Conservation (phyloP, 2,329 filamentous ascomycete genomes). For the Xylariales sp. region DNA sequence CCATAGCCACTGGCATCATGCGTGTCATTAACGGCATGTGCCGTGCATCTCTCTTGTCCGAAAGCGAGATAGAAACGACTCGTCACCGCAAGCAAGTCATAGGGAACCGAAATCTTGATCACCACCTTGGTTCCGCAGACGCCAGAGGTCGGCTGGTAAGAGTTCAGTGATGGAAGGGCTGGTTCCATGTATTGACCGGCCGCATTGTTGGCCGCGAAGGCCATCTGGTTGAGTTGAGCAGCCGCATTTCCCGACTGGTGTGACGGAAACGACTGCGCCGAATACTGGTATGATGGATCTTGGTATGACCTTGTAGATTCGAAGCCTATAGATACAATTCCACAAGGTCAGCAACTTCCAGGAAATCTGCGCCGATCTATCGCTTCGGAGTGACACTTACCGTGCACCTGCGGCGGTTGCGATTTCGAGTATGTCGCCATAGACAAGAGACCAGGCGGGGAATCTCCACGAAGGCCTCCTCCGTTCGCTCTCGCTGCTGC, state of each 20-base stretch:
- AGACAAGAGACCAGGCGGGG: conserved; percentile 56
- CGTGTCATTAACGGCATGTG: conserved; percentile 57
- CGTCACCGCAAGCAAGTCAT: conserved; percentile 61
- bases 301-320: conserved; percentile 57
- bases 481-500: conserved; percentile 46
- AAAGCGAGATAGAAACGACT: conserved; percentile 67
- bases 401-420: conserved; percentile 71
- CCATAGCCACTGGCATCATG: conserved; percentile 58
- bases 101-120: conserved; percentile 69
- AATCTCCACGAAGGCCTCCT: conserved; percentile 51
- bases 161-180: conserved; percentile 59
- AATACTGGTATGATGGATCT: conserved; percentile 51
- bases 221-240: conserved; percentile 49
- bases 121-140: conserved; percentile 64
- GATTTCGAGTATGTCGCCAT: conserved; percentile 81
- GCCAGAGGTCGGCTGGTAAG: conserved; percentile 66
- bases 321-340: conserved; percentile 40
- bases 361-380: too few species aligned
- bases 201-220: conserved; percentile 56
- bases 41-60: conserved; percentile 68
- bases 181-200: conserved; percentile 64
- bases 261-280: conserved; percentile 39
- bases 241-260: conserved; percentile 47
- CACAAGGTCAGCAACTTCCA: too few species aligned
- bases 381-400: too few species aligned